A percentile compares a stretch with the other conserved stretches of the same genome.
Evolutionary conservation across 2,329 filamentous ascomycete genomes (phyloP).

Genomic region (Sarocladiaceae sp.): DNA sequence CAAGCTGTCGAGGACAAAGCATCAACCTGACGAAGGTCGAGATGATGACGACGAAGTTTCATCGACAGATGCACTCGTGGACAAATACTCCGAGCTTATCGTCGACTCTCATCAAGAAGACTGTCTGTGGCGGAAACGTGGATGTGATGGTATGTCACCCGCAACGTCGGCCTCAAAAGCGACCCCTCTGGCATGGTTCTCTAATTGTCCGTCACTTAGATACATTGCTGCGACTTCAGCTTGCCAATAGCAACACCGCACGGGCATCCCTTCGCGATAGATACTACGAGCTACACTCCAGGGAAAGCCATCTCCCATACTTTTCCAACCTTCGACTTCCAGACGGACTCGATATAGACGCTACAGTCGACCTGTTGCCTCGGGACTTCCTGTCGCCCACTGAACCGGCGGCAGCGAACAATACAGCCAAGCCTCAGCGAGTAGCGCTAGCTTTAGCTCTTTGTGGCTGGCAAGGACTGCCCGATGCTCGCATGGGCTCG

Average conservation of each 20-base stretch:
- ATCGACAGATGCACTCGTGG: constrained; percentile 56
- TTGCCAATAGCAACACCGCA: constrained; percentile 55
- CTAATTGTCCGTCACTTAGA: constrained; percentile 32
- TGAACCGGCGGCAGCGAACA: not conserved
- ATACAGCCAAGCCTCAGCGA: constrained; percentile 41
- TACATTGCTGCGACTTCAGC: constrained; percentile 53
- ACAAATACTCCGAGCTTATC: constrained; percentile 69
- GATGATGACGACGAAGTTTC: constrained; percentile 29
- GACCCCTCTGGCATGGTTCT: too few relatives aligned
- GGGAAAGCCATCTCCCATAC: constrained; percentile 53
- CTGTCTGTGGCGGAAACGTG: constrained; percentile 79
- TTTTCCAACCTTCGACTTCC: constrained; percentile 56
- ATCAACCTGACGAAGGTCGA: constrained; percentile 11
- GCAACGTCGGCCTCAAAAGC: too few relatives aligned
- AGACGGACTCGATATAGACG: constrained; percentile 43
- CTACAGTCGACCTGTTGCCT: constrained; percentile 43
- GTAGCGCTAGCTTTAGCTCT: constrained; percentile 63
- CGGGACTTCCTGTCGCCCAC: constrained; percentile 41
- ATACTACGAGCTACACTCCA: constrained; percentile 55
- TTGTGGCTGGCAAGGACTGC: constrained; percentile 68
- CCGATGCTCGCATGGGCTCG: constrained; percentile 46
- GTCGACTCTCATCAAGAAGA: constrained; percentile 68
- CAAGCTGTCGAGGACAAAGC: constrained; percentile 42
- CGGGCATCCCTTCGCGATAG: constrained; percentile 53
- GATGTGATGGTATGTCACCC: constrained; percentile 68